Percentiles rank a stretch among this genome's conserved stretches.
Conservation (phyloP, 345 rosid genomes). For the Barbarea vulgaris region DNA sequence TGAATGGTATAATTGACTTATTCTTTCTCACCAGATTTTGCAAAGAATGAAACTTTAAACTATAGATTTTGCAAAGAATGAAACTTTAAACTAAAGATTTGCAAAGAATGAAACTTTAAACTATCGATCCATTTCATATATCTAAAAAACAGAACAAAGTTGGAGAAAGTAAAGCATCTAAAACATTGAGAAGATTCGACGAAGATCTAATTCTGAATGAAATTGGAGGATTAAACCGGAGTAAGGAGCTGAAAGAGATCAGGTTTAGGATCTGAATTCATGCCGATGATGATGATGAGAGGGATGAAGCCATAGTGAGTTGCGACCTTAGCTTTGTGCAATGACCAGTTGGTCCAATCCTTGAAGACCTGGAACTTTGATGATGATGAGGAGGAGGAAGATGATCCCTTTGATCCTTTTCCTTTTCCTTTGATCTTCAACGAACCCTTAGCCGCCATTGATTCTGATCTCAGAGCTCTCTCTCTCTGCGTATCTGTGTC, state of each 20-base stretch:
- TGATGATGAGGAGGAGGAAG: conserved; percentile 17
- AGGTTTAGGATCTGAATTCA: conserved; percentile 95
- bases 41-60: background rate
- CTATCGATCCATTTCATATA: background rate
- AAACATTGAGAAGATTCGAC: conserved; percentile 9
- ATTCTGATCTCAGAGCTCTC: conserved; percentile 24
- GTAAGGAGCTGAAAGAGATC: conserved; percentile 73
- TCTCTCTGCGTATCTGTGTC: conserved; percentile 2
- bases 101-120: conserved; percentile 21
- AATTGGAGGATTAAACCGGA: conserved; percentile 53
- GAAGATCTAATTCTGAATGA: background rate
- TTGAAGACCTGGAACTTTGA: conserved; percentile 52
- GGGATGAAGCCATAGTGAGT: conserved; percentile 96
- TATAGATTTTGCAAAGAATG: background rate
- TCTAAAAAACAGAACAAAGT: background rate
- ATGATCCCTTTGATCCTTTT: conserved; percentile 47
- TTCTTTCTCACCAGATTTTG: background rate
- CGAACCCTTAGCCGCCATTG: conserved; percentile 58
- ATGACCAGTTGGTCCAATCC: conserved; percentile 86
- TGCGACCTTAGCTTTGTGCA: conserved; percentile 79
- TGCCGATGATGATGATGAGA: conserved; percentile 78
- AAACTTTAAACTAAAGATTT: background rate
- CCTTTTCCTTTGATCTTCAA: conserved; percentile 55
- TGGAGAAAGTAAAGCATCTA: conserved; percentile 6
- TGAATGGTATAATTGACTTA: conserved; percentile 7